These are phyloP conservation scores for Camillea tinctor DNA, from an alignment of 2,329 filamentous ascomycete species.

Conservation along the genomic window DNA sequence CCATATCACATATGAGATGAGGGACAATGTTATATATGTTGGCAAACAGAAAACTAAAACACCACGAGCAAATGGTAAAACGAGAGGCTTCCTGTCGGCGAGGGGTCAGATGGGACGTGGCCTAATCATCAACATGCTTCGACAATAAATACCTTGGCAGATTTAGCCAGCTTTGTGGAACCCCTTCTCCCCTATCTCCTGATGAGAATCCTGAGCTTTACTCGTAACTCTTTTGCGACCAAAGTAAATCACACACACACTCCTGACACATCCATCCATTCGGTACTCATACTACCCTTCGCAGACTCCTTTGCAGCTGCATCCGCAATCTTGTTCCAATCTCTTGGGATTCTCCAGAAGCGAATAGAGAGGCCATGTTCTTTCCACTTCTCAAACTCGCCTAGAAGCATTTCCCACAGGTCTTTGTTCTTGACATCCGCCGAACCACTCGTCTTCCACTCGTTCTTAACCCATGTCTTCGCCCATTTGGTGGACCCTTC, in stretches of 20 bases:
- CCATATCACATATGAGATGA: too few species aligned
- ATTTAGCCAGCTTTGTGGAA: too few species aligned
- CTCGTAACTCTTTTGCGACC: too few species aligned
- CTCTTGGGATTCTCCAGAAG: slow-evolving; percentile 48
- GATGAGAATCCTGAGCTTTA: too few species aligned
- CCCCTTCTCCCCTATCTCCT: too few species aligned
- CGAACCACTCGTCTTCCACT: slow-evolving; percentile 40
- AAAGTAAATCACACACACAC: background rate
- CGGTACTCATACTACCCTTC: background rate
- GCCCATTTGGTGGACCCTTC: slow-evolving; percentile 44
- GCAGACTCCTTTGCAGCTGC: slow-evolving; percentile 27
- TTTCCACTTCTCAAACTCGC: slow-evolving; percentile 35
- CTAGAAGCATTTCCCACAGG: slow-evolving; percentile 49
- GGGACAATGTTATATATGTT: too few species aligned
- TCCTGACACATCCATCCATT: background rate
- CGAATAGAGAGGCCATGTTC: slow-evolving; percentile 35
- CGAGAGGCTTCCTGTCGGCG: too few species aligned
- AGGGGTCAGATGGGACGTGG: too few species aligned
- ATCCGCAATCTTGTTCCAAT: slow-evolving; percentile 44
- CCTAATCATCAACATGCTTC: too few species aligned
- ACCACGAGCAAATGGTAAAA: too few species aligned
- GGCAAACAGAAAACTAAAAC: too few species aligned
- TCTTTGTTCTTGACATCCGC: slow-evolving; percentile 48
- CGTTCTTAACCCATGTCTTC: slow-evolving; percentile 42
- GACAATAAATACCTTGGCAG: too few species aligned